These are phyloP conservation scores for Symbiodinium natans DNA, from an alignment of 73 alveolate species.

Conservation along the genomic window DNA sequence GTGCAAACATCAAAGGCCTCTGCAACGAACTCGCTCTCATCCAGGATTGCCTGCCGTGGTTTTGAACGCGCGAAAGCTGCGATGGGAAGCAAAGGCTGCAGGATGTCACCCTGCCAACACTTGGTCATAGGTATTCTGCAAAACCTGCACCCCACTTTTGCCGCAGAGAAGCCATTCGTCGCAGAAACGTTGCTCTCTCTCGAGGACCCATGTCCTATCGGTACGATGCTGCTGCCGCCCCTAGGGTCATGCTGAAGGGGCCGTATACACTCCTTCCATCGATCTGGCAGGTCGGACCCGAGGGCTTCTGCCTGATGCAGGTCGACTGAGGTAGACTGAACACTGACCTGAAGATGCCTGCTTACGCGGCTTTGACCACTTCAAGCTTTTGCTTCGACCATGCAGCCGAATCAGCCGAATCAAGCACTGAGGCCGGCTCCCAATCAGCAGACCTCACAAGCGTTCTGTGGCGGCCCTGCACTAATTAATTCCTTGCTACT, in stretches of 20 bases:
- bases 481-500: background rate
- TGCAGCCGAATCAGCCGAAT: no score
- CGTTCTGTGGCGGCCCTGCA: background rate
- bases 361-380: no score
- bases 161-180: constrained; percentile 20
- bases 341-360: no score
- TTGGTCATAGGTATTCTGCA: no score
- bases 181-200: constrained; percentile 27
- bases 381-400: no score
- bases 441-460: constrained; percentile 24
- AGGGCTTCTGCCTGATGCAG: background rate
- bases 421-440: constrained; percentile 5
- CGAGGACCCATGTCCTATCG: constrained; percentile 16
- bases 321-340: no score
- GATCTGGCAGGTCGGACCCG: constrained; percentile 18
- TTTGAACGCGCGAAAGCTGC: background rate
- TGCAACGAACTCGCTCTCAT: constrained; percentile 53
- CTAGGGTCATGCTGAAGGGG: background rate
- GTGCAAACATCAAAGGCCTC: constrained; percentile 14
- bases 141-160: background rate
- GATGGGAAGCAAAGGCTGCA: background rate
- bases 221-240: background rate
- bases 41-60: constrained; percentile 35
- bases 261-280: no score
- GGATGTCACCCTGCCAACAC: no score